Base-by-base conservation (phyloP, 1,284 basidiomycete species). In the Ceratobasidium sp. region DNA sequence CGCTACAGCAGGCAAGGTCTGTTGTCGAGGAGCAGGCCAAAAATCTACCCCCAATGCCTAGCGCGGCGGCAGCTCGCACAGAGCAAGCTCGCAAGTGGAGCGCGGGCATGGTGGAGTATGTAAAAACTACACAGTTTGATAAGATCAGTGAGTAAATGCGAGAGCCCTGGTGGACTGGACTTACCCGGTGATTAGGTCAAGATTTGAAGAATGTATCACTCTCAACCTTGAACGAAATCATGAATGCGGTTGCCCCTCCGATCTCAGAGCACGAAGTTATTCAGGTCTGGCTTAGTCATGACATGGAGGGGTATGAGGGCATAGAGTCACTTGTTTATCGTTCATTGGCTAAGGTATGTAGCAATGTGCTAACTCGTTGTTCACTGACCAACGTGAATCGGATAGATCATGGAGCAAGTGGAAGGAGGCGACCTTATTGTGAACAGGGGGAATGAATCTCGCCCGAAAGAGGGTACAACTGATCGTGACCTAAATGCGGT, bases 211-310 rank as follows among this genome's bases (percentile, higher is more conserved):
- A 91, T 60, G 92, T 94, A 39, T 95, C 95, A 33, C 85, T 96
- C 77, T 96, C 94, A 7, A 96, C 95, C 0, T 80, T 79, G 20
- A 94, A 90, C 3, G 96, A 97, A 76, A 91, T 99, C 75, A 86
- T 99, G 78, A 98, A 99, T 82, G 97, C 93, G 20, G 97, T 99
- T 67, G 98, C 97, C 0, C 98, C 98, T 33, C 98, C 98, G 3
- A 99, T 99, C 80, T 94, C 96, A 15, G 96, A 96, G 80, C 97
- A 99, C 83, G 98, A 99, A 85, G 95, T 99, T 26, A 94, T 99
- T 77, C 92, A 98, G 83, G 92, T 99, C 6, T 96, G 94, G 90
- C 87, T 99, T 49, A 93, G 93, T 80, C 97, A 99, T 85, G 96
- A 97, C 80, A 97, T 99, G 96, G 87, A 90, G 77, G 97, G 98